Base-by-base conservation (phyloP, 179 eudicot genomes). In the Beta lomatogona region DNA sequence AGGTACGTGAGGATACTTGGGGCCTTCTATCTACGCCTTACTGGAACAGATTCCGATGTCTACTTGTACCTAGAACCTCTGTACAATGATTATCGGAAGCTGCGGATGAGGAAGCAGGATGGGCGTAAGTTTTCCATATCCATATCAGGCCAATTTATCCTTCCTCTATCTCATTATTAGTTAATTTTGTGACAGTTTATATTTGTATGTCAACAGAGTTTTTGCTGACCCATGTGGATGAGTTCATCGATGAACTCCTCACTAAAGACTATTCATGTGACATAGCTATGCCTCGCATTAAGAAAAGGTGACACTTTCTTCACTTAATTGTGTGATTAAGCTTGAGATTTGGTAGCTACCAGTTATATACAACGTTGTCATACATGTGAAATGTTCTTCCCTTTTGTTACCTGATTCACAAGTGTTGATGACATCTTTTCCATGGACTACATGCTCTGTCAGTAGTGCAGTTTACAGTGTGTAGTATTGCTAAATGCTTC, bases 1-100 rank as follows among this genome's bases (percentile, higher is more conserved):
- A 92, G 95, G 81, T 96, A 96, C 88, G 98, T 96, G 41, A 89
- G 98, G 76, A 88, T 88, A 68, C 97, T 94, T 60, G 98, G 99
- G 48, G 99, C 97, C 19, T 96, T 94, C 84, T 94, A 94, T 87
- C 79, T 96, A 84, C 92, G 99, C 9, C 90, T 94, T 58, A 94
- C 96, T 22, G 98, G 99, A 82, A 92, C 93, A 15, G 98, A 94
- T 79, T 68, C 91, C 28, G 97, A 96, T 85, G 88, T 96, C 46
- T 96, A 94, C 77, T 89, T 93, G 52, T 96, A 96, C 79, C 84
- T 94, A 46, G 98, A 94, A 84, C 98, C 99, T 31, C 71, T 96
- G 83, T 94, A 94, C 73, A 94, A 95, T 87, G 98, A 94, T 79
- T 95, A 95, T 76, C 84, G 98, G 57, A 95, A 95, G 83, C 80